Conservation (phyloP, 805 yeast species). For the Saccharomycopsis vini region DNA sequence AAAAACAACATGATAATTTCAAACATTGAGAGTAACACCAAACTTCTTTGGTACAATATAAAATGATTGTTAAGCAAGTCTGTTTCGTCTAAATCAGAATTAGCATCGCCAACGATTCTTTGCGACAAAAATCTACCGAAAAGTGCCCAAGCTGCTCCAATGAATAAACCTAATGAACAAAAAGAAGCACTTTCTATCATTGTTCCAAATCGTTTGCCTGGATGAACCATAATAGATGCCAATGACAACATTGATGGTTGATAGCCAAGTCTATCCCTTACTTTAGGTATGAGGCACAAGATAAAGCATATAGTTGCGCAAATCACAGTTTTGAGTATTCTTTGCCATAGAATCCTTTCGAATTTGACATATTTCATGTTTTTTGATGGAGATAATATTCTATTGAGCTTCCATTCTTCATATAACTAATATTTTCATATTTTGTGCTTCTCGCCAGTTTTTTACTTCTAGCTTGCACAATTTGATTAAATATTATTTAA, state of each 20-base stretch:
- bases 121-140: constrained; percentile 36
- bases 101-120: constrained; percentile 27
- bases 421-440: no score
- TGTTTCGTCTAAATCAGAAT: constrained; percentile 25
- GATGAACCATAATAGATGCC: constrained; percentile 39
- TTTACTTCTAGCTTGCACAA: no score
- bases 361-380: neutral
- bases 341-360: constrained; percentile 21
- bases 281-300: constrained; percentile 31
- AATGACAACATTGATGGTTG: constrained; percentile 38
- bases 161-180: constrained; percentile 32
- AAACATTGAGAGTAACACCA: constrained; percentile 36
- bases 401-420: no score
- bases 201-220: constrained; percentile 41
- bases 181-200: constrained; percentile 36
- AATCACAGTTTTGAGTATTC: constrained; percentile 31
- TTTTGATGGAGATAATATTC: no score
- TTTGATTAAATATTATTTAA: no score
- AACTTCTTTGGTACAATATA: constrained; percentile 29
- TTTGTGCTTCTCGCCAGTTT: no score
- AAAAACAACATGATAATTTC: constrained; percentile 38
- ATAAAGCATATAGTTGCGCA: constrained; percentile 35
- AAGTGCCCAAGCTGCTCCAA: constrained; percentile 35
- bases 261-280: constrained; percentile 29
- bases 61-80: constrained; percentile 26